phyloP scores from a whole-genome alignment of 1,284 basidiomycete species.

The Ustilago esculenta region DNA sequence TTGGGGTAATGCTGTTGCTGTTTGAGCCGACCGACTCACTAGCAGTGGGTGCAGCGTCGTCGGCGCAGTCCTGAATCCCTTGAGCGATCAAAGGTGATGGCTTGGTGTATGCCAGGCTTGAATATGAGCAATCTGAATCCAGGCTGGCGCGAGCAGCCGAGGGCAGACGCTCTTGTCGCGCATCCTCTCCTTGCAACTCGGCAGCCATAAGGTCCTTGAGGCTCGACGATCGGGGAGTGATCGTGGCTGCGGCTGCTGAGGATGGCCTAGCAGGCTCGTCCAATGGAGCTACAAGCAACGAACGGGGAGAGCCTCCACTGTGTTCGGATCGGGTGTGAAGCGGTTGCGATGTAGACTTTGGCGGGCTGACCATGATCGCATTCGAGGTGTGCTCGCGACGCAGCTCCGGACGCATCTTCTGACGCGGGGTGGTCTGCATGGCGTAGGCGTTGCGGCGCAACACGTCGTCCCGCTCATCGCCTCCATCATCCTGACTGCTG shows the following conservation, averaged over 20 bases:
- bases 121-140: conserved; percentile 24
- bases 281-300: neutral
- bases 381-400: conserved; percentile 38
- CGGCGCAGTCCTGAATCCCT: neutral
- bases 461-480: conserved; percentile 3
- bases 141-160: conserved; percentile 9
- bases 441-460: conserved; percentile 2
- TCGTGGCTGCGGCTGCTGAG: conserved; percentile 10
- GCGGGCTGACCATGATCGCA: conserved; percentile 26
- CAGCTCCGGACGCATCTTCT: conserved; percentile 23
- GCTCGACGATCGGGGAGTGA: conserved; percentile 35
- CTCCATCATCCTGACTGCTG: conserved; percentile 18
- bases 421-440: conserved; percentile 20
- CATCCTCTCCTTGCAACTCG: neutral
- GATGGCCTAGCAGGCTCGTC: neutral
- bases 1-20: conserved; percentile 31
- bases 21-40: neutral
- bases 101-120: conserved; percentile 42
- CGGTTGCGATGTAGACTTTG: neutral
- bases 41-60: too few relatives aligned
- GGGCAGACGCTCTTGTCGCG: neutral
- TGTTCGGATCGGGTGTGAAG: neutral
- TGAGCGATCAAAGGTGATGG: conserved; percentile 25
- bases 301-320: neutral
- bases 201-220: conserved; percentile 31